Percentiles rank a stretch among this genome's conserved stretches.
Evolutionary conservation across 2,329 filamentous ascomycete genomes (phyloP).

Genomic region (Aspergillus bombycis): DNA sequence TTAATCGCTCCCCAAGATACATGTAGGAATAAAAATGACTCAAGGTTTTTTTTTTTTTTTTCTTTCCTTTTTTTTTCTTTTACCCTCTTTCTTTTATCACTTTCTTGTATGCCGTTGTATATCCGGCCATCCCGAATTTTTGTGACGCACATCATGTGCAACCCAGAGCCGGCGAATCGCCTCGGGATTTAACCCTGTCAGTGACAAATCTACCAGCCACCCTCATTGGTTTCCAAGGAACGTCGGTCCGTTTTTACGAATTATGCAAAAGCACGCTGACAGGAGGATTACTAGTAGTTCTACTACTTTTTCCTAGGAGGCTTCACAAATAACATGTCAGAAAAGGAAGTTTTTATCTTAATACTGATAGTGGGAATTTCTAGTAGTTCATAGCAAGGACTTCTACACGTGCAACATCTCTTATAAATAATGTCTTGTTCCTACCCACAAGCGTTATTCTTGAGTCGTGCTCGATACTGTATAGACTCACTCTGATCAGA

Average conservation of each 20-base stretch:
- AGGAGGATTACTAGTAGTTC: neutral
- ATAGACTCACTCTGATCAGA: neutral
- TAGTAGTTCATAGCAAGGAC: neutral
- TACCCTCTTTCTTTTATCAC: neutral
- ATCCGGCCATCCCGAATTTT: constrained; percentile 27
- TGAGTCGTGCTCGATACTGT: neutral
- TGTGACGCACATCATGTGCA: constrained; percentile 27
- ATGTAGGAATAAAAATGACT: neutral
- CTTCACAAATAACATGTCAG: neutral
- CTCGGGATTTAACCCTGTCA: constrained; percentile 18
- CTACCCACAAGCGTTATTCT: neutral
- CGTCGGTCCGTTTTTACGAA: constrained; percentile 15
- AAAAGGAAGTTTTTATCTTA: neutral
- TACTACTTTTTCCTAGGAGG: neutral
- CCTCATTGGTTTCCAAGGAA: constrained; percentile 17
- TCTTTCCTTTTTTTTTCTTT: neutral
- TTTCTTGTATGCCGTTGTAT: constrained; percentile 4
- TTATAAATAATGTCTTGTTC: neutral
- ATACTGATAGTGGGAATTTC: neutral
- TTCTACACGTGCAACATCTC: neutral
- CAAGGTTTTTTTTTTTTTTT: neutral
- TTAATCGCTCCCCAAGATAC: neutral
- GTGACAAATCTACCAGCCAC: constrained; percentile 19
- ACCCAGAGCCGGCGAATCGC: constrained; percentile 20
- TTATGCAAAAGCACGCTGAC: constrained; percentile 11